Evolutionary conservation across 2,329 filamentous ascomycete species (phyloP).

Genomic region (Aschersonia sp.): DNA sequence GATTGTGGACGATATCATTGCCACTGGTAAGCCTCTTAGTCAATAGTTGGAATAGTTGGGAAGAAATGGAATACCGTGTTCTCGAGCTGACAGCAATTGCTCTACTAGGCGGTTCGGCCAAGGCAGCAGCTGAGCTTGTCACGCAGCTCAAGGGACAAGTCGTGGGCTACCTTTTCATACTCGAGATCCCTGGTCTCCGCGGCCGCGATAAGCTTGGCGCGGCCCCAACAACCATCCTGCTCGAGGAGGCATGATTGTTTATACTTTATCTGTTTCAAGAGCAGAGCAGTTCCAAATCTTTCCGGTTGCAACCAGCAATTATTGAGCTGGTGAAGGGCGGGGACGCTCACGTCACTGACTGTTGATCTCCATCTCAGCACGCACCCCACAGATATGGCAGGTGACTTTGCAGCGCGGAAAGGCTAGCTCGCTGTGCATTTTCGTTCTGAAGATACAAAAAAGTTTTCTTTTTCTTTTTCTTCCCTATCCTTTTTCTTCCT

Average conservation of each 20-base stretch:
- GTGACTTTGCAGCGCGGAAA: no score
- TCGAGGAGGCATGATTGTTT: constrained; percentile 35
- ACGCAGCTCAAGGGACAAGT: constrained; percentile 74
- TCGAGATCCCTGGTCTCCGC: constrained; percentile 87
- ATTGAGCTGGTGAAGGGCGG: no score
- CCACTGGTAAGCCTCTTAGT: constrained; percentile 55
- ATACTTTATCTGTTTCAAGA: not conserved
- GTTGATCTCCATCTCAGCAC: no score
- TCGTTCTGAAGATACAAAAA: not conserved
- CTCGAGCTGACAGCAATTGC: not conserved
- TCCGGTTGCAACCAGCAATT: no score
- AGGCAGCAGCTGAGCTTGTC: constrained; percentile 75
- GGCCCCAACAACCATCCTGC: constrained; percentile 63
- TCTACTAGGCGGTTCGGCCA: constrained; percentile 68
- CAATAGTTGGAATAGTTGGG: no score
- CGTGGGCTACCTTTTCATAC: constrained; percentile 84
- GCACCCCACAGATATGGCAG: no score
- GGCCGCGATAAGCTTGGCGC: constrained; percentile 79
- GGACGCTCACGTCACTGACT: no score
- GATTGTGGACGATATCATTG: constrained; percentile 95
- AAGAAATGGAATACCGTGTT: no score
- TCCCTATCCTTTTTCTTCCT: not conserved
- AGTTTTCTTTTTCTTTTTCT: not conserved
- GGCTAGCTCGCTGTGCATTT: no score
- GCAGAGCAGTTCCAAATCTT: not conserved